Evolutionary conservation across 305 asterid species (phyloP), one percentile per base, ranked within the genome.

Genomic region (Fraxinus nigra): DNA sequence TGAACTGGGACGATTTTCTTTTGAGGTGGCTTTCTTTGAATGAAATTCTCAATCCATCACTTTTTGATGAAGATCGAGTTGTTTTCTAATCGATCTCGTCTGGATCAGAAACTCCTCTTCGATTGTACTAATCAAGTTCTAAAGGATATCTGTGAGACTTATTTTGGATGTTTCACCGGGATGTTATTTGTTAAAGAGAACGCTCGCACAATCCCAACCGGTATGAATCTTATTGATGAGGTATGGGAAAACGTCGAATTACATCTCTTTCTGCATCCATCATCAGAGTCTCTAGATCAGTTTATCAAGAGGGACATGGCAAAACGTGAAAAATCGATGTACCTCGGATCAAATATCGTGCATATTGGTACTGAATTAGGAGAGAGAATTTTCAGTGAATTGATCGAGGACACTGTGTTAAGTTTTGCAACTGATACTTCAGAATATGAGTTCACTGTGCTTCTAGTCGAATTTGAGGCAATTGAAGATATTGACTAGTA

Each of bases 1-100:
- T 97, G 86, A 89, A 90, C 90, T 94, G 98, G 99, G 95, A 94
- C 75, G 99, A 97, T 30, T 95, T 90, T 84, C 88, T 89, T n/a
- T 16, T 78, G 20, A 88, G 97, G 85, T 97, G 98, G 99, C 88
- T 94, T 84, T 91, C 94, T n/a, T 83, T 83, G 28, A 79, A 82
- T 13, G 91, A 92, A 78, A 87, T 97, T 83, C 98, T 97, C 3
- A 98, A 97, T 86, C 85, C 91, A 2, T 83, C 93, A 10, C 85
- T 94, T 83, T 97, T 91, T 79, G 98, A 92, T 37, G 99, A 97
- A 89, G n/a, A 98, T 97, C 6, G 97, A 93, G 88, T 82, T 92
- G 82, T 97, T 97, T 79, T 92, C 99, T 16, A 91, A 93, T 82
- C 88, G 90, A 22, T 85, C 98, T 69, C 88, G 69, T 32, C 80